phyloP scores from a whole-genome alignment of 2,329 filamentous ascomycete species.

The Bipolaris sorokiniana region DNA sequence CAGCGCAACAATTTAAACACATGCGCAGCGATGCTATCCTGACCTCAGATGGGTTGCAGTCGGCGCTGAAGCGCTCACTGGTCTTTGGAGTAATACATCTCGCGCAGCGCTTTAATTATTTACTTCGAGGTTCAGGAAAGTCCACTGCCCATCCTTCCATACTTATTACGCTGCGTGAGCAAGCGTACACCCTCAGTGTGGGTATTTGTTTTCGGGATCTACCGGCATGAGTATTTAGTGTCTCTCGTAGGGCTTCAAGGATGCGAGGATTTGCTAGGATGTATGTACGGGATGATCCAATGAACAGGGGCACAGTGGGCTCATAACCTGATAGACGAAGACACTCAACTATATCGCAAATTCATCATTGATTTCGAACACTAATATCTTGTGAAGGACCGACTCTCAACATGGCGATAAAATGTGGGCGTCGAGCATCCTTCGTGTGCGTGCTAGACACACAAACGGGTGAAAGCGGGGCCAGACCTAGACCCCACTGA shows the following conservation, averaged over 20 bases:
- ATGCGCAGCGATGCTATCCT: slow-evolving; percentile 33
- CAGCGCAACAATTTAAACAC: slow-evolving; percentile 32
- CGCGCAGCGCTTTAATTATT: slow-evolving; percentile 58
- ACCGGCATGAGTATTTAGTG: slow-evolving; percentile 52
- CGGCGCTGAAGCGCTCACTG: slow-evolving; percentile 56
- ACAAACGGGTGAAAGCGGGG: slow-evolving; percentile 2
- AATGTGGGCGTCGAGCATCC: background rate
- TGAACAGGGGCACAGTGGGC: slow-evolving; percentile 2
- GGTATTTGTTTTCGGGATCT: slow-evolving; percentile 55
- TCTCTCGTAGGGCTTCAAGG: slow-evolving; percentile 55
- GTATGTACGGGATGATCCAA: slow-evolving; percentile 41
- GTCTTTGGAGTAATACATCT: slow-evolving; percentile 61
- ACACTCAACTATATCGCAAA: background rate
- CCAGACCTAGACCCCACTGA: slow-evolving; percentile 5
- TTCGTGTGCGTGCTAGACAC: background rate
- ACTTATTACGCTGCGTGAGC: slow-evolving; percentile 52
- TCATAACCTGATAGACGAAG: background rate
- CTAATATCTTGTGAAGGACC: background rate
- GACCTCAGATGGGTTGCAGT: slow-evolving; percentile 37
- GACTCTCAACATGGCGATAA: background rate
- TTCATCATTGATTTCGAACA: background rate
- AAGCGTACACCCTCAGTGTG: slow-evolving; percentile 52
- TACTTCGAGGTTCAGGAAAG: slow-evolving; percentile 56
- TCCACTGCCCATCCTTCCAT: slow-evolving; percentile 48
- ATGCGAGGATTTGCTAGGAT: slow-evolving; percentile 44